phyloP scores from a whole-genome alignment of 1,284 basidiomycete species.

The Heliocybe sulcata region DNA sequence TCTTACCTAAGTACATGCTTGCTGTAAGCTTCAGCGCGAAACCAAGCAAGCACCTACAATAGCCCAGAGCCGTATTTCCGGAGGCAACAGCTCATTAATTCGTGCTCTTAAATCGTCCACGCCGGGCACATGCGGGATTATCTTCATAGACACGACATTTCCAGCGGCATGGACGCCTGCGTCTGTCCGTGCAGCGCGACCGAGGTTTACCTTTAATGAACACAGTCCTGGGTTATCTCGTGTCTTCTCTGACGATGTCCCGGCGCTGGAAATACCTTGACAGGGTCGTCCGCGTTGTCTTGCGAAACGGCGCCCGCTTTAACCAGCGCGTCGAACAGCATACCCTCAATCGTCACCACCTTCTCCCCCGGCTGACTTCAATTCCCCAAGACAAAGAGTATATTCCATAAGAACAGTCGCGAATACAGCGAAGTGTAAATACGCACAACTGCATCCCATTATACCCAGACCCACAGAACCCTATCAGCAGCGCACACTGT shows the following conservation, averaged over 20 bases:
- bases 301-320: constrained; percentile 87
- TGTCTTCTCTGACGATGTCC: no score
- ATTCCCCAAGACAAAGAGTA: constrained; percentile 4
- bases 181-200: constrained; percentile 91
- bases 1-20: not conserved
- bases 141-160: constrained; percentile 88
- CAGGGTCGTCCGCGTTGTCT: constrained; percentile 89
- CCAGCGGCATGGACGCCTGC: constrained; percentile 97
- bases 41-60: constrained; percentile 42
- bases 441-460: constrained; percentile 95
- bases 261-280: constrained; percentile 50
- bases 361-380: constrained; percentile 44
- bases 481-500: constrained; percentile 65
- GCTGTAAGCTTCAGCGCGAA: not conserved
- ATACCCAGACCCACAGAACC: constrained; percentile 79
- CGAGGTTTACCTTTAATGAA: constrained; percentile 62
- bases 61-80: constrained; percentile 90
- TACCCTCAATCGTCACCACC: constrained; percentile 85
- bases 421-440: not conserved
- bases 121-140: constrained; percentile 75
- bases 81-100: constrained; percentile 84
- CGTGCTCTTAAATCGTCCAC: constrained; percentile 66
- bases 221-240: not conserved
- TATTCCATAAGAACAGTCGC: not conserved
- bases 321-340: constrained; percentile 84